Evolutionary conservation across 2,329 filamentous ascomycete species (phyloP), one percentile per base, ranked within the genome.

Genomic region (Pseudogymnoascus sp.): DNA sequence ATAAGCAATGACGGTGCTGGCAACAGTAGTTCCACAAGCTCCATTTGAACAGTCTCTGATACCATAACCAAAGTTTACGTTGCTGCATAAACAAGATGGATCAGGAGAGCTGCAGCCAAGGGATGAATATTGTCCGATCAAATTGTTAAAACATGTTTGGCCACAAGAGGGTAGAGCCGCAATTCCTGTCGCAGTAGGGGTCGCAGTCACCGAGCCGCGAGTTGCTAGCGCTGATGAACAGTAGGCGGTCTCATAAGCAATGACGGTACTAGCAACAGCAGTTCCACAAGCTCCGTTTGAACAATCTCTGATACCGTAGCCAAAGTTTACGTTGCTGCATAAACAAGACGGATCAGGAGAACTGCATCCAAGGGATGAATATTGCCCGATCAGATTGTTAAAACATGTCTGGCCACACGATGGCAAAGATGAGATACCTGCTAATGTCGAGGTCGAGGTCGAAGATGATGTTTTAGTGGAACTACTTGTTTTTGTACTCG

Each of bases 241-340:
- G 26, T 66, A 67, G 16, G 59, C 63, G 31, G 59, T 64, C 39
- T 57, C 66, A 62, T 62, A 66, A 36, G 64, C 64, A 60, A 64
- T 66, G 51, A 66, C 73, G 71, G 67, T 68, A 59, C 67, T 68
- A 3, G 63, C 66, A 18, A 66, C 63, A 60, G 45, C 64, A 23
- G 63, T 47, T 12, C 64, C 64, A 68, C 76, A 78, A 29, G 75
- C 73, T 70, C 77, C 69, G 62, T 70, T 73, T 51, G 75, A 71
- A 69, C 77, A 79, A 69, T 79, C 77, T 59, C 76, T 75, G 54
- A 79, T 67, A 40, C 77, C 76, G 64, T 73, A 76, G 65, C 74
- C 73, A 67, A 77, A 79, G 71, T 75, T 70, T 42, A 67, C 66
- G 62, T 76, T 69, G 37, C 63, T 69, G 71, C 76, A 78, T 67